phyloP scores from a whole-genome alignment of 2,329 filamentous ascomycete genomes.

The Trichoderma atroviride region DNA sequence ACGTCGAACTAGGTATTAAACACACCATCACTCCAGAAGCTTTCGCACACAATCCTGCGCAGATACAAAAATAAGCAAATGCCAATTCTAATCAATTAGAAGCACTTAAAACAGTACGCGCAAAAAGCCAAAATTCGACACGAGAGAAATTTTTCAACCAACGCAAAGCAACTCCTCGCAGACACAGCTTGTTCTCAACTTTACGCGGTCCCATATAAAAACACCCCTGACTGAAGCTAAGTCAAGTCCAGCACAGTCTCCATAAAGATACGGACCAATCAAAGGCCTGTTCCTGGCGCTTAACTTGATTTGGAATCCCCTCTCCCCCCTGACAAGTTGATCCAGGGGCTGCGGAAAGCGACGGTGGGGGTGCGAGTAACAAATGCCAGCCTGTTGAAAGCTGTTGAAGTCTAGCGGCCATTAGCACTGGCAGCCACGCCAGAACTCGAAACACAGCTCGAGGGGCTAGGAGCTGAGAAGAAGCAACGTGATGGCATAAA shows the following conservation, averaged over 20 bases:
- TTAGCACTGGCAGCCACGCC: slow-evolving; percentile 13
- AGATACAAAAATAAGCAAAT: neutral
- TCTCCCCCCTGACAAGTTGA: slow-evolving; percentile 12
- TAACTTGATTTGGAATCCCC: slow-evolving; percentile 32
- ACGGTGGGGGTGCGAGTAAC: slow-evolving; percentile 21
- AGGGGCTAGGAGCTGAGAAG: slow-evolving; percentile 5
- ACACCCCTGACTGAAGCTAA: slow-evolving; percentile 5
- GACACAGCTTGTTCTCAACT: neutral
- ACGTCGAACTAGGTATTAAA: neutral
- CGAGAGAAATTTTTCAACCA: neutral
- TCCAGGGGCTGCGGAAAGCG: slow-evolving; percentile 11
- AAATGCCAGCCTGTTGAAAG: neutral
- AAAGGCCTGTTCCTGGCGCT: slow-evolving; percentile 45
- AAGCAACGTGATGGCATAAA: neutral
- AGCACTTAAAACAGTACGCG: neutral
- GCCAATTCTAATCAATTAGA: neutral
- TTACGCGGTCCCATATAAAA: slow-evolving; percentile 5
- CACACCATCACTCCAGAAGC: neutral
- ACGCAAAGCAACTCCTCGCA: slow-evolving; percentile 1
- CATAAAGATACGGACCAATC: slow-evolving; percentile 45
- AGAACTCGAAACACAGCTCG: slow-evolving; percentile 15
- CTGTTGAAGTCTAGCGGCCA: neutral
- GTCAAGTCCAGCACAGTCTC: neutral
- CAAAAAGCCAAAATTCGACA: neutral
- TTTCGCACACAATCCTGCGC: neutral